Base-by-base conservation (phyloP, 2,329 filamentous ascomycete genomes). In the Fusarium sp. region DNA sequence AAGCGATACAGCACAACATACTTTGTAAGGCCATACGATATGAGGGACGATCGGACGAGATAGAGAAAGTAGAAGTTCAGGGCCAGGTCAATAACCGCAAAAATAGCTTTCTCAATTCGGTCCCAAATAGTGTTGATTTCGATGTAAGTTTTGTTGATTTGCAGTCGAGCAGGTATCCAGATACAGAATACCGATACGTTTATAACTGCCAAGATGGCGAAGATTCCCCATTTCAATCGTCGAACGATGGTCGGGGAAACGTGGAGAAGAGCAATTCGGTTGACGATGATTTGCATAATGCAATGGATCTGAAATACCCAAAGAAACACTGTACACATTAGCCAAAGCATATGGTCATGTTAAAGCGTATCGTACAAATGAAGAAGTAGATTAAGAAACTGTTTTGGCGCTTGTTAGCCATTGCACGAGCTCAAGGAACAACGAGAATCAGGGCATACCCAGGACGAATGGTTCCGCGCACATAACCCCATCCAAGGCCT, bases 201-300 rank as follows among this genome's bases (percentile, higher is more conserved):
- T 65, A 86, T 80, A 4, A 74, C 44, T 6, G 77, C 79, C 39
- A 85, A 80, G 22, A 83, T 33, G 17, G 70, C 32, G 9, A 83
- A 77, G 13, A 81, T 79, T 2, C 76, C 75, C 79, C 80, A 83
- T 66, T 84, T 84, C 26, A 86, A 67, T 15, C 73, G 75, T 3
- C 64, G 56, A 5, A 80, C 77, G 7, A 79, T 79, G 2, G 62
- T 73, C 6, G 75, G 77, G 46, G 81, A 75, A 17, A 79, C 75
- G 22, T 82, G 78, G 41, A 85, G 78, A 30, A 85, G 77, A 3
- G 80, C 76, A 24, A 84, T 80, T 35, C 83, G 80, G 62, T 85
- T 86, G 69, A 84, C 80, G 70, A 85, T 84, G 56, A 85, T 85
- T 71, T 84, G 83, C 75, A 84, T 80, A 3, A 85, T 75, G 24